phyloP scores from a whole-genome alignment of 2,329 filamentous ascomycete genomes.

The Trichoderma atroviride region DNA sequence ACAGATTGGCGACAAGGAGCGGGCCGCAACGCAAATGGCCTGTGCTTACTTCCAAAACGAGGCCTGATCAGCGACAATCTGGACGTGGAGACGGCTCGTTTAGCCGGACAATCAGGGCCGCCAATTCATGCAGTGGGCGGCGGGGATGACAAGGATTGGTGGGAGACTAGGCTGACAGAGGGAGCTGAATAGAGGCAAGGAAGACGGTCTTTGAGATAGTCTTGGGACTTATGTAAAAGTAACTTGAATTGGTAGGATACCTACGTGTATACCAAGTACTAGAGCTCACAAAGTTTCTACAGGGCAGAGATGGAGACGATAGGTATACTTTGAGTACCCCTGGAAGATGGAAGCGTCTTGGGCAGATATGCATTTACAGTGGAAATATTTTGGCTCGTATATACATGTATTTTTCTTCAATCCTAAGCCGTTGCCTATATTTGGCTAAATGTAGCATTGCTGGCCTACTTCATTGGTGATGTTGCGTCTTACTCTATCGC shows the following conservation, averaged over 20 bases:
- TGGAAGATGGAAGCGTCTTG: neutral
- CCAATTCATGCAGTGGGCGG: neutral
- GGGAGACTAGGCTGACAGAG: neutral
- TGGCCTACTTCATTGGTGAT: neutral
- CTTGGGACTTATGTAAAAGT: neutral
- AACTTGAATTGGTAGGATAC: neutral
- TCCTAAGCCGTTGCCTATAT: neutral
- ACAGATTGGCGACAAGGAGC: neutral
- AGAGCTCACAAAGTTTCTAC: neutral
- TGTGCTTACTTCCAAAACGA: neutral
- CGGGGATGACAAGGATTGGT: neutral
- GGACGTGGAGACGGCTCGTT: neutral
- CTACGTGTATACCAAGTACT: neutral
- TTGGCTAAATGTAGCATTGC: neutral
- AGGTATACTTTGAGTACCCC: neutral
- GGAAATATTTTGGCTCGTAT: neutral
- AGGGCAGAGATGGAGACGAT: neutral
- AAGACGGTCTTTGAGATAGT: neutral
- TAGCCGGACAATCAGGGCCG: neutral
- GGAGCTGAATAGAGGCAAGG: neutral
- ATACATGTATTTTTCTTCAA: neutral
- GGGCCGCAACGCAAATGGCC: neutral
- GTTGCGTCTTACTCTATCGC: neutral
- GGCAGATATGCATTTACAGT: neutral
- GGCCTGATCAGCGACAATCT: neutral